phyloP scores from a whole-genome alignment of 495 filamentous ascomycete genomes.

The Hamigera avellanea region DNA sequence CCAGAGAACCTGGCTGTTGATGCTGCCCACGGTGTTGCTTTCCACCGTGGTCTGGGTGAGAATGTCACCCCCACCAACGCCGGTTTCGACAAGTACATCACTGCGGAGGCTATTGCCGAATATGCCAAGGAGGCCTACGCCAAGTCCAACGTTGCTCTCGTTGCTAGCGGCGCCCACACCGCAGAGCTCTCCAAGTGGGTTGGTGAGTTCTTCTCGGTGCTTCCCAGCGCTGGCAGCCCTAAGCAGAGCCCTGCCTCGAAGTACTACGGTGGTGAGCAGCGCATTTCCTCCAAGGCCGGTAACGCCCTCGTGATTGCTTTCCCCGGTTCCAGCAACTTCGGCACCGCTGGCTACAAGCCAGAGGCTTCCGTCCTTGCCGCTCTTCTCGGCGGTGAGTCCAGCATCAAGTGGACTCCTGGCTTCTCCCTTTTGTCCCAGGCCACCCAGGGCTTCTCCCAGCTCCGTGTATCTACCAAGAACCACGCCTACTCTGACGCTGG shows the following conservation, averaged over 20 bases:
- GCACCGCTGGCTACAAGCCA: slow-evolving; percentile 64
- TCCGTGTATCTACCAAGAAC: slow-evolving; percentile 59
- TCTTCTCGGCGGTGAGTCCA: slow-evolving; percentile 79
- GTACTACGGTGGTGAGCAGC: slow-evolving; percentile 92
- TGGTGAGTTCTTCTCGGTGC: slow-evolving; percentile 66
- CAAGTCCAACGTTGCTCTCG: slow-evolving; percentile 81
- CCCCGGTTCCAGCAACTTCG: slow-evolving; percentile 68
- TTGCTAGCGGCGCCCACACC: slow-evolving; percentile 76
- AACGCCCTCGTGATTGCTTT: slow-evolving; percentile 83
- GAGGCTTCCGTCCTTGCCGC: slow-evolving; percentile 82
- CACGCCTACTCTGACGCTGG: slow-evolving; percentile 88
- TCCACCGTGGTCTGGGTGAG: slow-evolving; percentile 84
- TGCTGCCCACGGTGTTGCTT: slow-evolving; percentile 78
- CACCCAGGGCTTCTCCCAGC: slow-evolving; percentile 50
- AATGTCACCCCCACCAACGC: slow-evolving; percentile 58
- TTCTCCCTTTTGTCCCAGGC: slow-evolving; percentile 82
- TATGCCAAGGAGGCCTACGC: slow-evolving; percentile 70
- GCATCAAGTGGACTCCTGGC: slow-evolving; percentile 91
- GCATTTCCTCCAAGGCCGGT: slow-evolving; percentile 59
- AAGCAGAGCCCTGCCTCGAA: slow-evolving; percentile 45
- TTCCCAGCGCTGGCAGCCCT: slow-evolving; percentile 27
- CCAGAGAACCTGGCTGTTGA: slow-evolving; percentile 66
- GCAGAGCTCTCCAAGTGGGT: slow-evolving; percentile 81
- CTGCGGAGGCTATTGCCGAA: slow-evolving; percentile 51
- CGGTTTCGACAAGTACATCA: slow-evolving; percentile 63